Base-by-base conservation (phyloP, 768 basidiomycete genomes). In the Lentinus tigrinus region DNA sequence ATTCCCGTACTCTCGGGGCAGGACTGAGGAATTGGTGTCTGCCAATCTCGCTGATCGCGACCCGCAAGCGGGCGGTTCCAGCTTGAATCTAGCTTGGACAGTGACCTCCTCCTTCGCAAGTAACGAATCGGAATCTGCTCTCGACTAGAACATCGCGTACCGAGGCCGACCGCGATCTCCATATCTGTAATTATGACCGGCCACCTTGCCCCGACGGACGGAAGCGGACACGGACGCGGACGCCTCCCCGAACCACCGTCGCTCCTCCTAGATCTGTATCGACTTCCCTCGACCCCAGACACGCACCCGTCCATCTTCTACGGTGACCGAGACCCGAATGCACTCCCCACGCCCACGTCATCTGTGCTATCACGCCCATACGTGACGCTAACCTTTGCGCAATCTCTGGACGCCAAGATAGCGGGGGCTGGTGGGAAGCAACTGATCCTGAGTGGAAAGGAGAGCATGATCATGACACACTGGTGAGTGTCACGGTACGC, bases 381-480 rank as follows among this genome's bases (percentile, higher is more conserved):
- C 51, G 84, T 93, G n/a, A 93, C 91, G 0, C 74, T 93, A 19
- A 91, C 91, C 2, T 93, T 91, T 67, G 92, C 91, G 2, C 91
- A 93, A 68, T 93, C 91, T 2, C 73, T 91, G 52, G 91, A 99
- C 73, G 91, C 85, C 26, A 85, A 93, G 72, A 97, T 98, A 54
- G 93, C 93, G 0, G 93, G 91, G 2, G 73, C 73, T 5, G 76
- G 78, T 8, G 87, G 93, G 11, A 76, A 74, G 54, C 94, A 95
- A 74, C 81, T 99, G 36, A 80, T 81, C 28, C 77, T 99, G 38
- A 95, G 93, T 63, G 92, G 96, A 7, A 73, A 77, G 46, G 91
- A 97, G 66, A 93, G 90, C 71, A 88, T 95, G 87, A 62, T 82
- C 40, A 93, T 99, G 89, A 98, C 96, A 11, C 96, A 98, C 72